Percentiles rank a stretch among this genome's conserved stretches.
These are phyloP conservation scores for Rhizophora apiculata DNA, from an alignment of 345 rosid genomes.

Conservation along the genomic window DNA sequence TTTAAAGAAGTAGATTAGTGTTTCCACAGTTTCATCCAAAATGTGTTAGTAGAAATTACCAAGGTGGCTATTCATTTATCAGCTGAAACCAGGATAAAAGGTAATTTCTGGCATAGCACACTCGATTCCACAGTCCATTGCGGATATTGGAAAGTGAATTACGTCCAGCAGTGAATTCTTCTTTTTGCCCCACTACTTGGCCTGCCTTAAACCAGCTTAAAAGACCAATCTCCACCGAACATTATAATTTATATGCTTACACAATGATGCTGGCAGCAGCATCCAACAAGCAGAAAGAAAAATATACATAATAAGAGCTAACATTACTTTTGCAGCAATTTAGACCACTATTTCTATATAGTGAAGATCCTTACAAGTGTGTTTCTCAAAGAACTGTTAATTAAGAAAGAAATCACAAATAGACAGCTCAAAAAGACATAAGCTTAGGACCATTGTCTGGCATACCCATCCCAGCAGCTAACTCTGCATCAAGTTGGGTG, in stretches of 20 bases:
- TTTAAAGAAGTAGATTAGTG: too few relatives aligned
- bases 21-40: too few relatives aligned
- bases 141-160: neutral
- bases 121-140: constrained; percentile 1
- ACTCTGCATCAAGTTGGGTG: constrained; percentile 87
- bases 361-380: too few relatives aligned
- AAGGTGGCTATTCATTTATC: too few relatives aligned
- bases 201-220: too few relatives aligned
- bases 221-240: too few relatives aligned
- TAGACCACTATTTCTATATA: neutral
- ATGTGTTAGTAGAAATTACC: too few relatives aligned
- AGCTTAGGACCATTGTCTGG: constrained; percentile 91
- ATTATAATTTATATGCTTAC: too few relatives aligned
- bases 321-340: constrained; percentile 1
- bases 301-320: neutral
- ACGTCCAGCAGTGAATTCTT: neutral
- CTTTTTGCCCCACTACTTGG: too few relatives aligned
- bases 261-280: too few relatives aligned
- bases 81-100: neutral
- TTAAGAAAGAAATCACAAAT: constrained; percentile 1
- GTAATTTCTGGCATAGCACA: neutral
- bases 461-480: constrained; percentile 94
- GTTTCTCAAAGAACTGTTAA: too few relatives aligned
- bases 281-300: neutral
- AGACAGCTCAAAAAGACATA: constrained; percentile 42